Base-by-base conservation (phyloP, 306 rosid species). In the Prunus mongolica region DNA sequence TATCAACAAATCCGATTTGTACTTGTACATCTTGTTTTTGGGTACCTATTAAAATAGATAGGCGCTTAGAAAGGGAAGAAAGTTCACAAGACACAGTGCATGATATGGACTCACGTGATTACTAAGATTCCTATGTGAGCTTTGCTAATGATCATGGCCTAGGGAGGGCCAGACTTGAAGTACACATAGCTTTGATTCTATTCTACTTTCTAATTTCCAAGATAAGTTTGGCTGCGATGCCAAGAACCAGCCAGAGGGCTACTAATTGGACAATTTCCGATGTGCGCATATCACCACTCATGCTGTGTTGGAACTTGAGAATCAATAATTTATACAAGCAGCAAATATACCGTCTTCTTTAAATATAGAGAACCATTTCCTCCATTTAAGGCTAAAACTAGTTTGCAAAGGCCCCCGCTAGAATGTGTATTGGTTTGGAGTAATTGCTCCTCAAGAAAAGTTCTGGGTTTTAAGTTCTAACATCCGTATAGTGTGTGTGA, bases 221-320 rank as follows among this genome's bases (percentile, higher is more conserved):
- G 46, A 12, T 49, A 49, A 49, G 16, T 49, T 49, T 49, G 18
- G 3, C 13, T 25, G 27, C 3, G 57, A 56, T 46, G 71, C 79
- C 41, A 34, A 6, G 64, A 73, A 79, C 76, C 56, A 72, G 79
- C 46, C 55, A 68, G 73, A 78, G 79, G 76, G 51, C 74, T 75
- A 72, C 46, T 72, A 78, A 80, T 50, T 65, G 46, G 75, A 82
- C 87, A 83, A 68, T 73, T 86, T 73, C 85, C 87, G 61, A 82
- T 60, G 80, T n/a, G n/a, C 46, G 19, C 18, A 49, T 49, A 3
- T 49, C 15, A 5, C 30, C 15, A 66, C 79, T 76, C 74, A 74
- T 80, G 69, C 67, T 71, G 77, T 57, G 24, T 89, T 74, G 87
- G 90, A 87, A 87, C 88, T 89, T 56, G 79, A 79, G 83, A 78